These are phyloP conservation scores for Colletotrichum sp. DNA, from an alignment of 2,329 filamentous ascomycete species.

Conservation along the genomic window DNA sequence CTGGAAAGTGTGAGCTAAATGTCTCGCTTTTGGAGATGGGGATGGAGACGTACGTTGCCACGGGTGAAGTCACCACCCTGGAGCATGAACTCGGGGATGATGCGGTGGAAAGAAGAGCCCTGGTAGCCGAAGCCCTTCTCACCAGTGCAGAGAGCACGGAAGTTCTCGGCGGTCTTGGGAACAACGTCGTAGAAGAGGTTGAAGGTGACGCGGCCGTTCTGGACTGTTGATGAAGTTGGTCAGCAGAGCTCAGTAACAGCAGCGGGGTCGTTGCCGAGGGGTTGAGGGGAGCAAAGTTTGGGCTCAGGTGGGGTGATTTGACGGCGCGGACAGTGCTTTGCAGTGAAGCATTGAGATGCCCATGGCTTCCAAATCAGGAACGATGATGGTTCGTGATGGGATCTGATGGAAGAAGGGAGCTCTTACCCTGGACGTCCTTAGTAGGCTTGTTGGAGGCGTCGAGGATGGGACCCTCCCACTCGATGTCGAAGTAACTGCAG, in stretches of 20 bases:
- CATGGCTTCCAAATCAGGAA: not conserved
- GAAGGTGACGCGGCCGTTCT: slow-evolving; percentile 85
- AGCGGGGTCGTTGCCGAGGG: not conserved
- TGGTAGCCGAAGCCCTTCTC: slow-evolving; percentile 85
- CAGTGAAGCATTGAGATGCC: not conserved
- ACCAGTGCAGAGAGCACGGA: slow-evolving; percentile 81
- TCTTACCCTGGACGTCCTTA: slow-evolving; percentile 61
- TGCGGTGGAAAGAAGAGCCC: slow-evolving; percentile 87
- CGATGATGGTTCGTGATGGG: not conserved
- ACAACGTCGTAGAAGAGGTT: slow-evolving; percentile 85
- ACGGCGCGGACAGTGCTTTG: not conserved
- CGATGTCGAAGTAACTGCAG: slow-evolving; percentile 71
- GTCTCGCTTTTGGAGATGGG: not conserved
- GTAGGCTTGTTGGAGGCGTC: slow-evolving; percentile 64
- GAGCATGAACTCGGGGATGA: slow-evolving; percentile 94
- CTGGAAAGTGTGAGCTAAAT: slow-evolving; percentile 47
- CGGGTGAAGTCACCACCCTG: slow-evolving; percentile 96
- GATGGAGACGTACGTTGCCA: slow-evolving; percentile 72
- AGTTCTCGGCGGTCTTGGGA: slow-evolving; percentile 88
- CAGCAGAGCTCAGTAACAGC: not conserved
- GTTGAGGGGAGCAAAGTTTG: not conserved
- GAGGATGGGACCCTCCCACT: slow-evolving; percentile 76
- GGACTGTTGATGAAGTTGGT: slow-evolving; percentile 52
- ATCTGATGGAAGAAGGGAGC: slow-evolving; percentile 30
- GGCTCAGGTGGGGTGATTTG: slow-evolving; percentile 5